A percentile compares a stretch with the other conserved stretches of the same genome.
phyloP scores from a whole-genome alignment of 2,329 filamentous ascomycete genomes.

The Trichoderma citrinoviride region DNA sequence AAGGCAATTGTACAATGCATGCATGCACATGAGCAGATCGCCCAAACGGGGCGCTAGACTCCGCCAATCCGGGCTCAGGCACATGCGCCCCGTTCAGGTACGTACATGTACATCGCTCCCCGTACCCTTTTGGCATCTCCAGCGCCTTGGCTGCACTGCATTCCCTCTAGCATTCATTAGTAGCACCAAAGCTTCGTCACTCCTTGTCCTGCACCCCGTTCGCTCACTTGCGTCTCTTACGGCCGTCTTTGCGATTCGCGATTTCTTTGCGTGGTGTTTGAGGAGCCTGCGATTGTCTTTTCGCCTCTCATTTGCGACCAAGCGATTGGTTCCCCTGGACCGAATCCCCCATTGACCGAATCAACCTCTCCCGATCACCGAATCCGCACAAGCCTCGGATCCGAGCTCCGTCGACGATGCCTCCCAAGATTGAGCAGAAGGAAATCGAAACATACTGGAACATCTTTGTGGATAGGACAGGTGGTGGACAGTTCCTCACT shows the following conservation, averaged over 20 bases:
- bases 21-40: slow-evolving; percentile 5
- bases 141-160: background rate
- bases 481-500: slow-evolving; percentile 58
- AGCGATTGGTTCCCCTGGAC: slow-evolving; percentile 4
- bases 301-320: background rate
- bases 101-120: slow-evolving; percentile 4
- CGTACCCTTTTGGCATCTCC: slow-evolving; percentile 6
- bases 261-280: background rate
- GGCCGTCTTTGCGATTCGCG: slow-evolving; percentile 4
- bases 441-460: slow-evolving; percentile 67
- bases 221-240: background rate
- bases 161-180: background rate
- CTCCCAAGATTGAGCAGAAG: slow-evolving; percentile 58
- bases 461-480: slow-evolving; percentile 59
- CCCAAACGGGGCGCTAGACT: slow-evolving; percentile 16
- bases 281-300: background rate
- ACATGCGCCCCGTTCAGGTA: slow-evolving; percentile 14
- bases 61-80: slow-evolving; percentile 13
- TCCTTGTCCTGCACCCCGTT: slow-evolving; percentile 13
- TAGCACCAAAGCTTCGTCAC: slow-evolving; percentile 11
- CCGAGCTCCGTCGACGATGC: slow-evolving; percentile 41
- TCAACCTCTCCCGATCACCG: background rate
- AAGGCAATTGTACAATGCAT: background rate
- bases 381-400: background rate
- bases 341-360: background rate